Percentiles rank a stretch among this genome's conserved stretches.
Evolutionary conservation across 2,329 filamentous ascomycete species (phyloP).

Genomic region (Calonectria pauciramosa): DNA sequence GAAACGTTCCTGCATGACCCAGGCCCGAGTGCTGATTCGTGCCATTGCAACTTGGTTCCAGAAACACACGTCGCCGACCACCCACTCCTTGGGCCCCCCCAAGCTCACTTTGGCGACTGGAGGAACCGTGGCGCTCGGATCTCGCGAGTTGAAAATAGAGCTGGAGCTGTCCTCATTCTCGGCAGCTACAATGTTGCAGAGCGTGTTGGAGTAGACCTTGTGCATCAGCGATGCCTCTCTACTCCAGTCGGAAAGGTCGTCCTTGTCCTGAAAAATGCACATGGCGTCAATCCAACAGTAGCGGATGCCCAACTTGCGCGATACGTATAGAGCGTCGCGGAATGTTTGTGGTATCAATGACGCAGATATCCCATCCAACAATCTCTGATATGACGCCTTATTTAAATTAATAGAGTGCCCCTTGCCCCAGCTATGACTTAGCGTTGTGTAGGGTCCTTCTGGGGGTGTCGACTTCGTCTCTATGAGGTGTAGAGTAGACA

Average conservation of each 20-base stretch:
- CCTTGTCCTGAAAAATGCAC: conserved; percentile 12
- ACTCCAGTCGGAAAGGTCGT: not conserved
- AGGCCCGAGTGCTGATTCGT: not conserved
- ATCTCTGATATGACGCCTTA: not conserved
- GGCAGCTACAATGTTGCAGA: conserved; percentile 21
- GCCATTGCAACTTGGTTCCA: not conserved
- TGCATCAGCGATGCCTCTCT: not conserved
- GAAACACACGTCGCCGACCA: not conserved
- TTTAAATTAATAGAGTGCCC: not conserved
- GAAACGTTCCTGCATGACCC: not conserved
- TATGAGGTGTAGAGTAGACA: no score
- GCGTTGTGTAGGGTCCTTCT: no score
- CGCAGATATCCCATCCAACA: not conserved
- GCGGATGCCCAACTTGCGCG: not conserved
- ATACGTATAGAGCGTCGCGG: conserved; percentile 6
- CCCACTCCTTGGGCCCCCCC: not conserved
- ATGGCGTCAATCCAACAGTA: conserved; percentile 23
- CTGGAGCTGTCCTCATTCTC: conserved; percentile 5
- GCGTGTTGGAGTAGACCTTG: conserved; percentile 5
- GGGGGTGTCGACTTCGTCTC: no score
- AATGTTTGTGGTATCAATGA: conserved; percentile 14
- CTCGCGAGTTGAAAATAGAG: conserved; percentile 1
- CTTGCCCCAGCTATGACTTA: not conserved
- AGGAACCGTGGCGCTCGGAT: not conserved
- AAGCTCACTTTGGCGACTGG: not conserved